Conservation (phyloP, 345 rosid species). For the Lumnitzera littorea region DNA sequence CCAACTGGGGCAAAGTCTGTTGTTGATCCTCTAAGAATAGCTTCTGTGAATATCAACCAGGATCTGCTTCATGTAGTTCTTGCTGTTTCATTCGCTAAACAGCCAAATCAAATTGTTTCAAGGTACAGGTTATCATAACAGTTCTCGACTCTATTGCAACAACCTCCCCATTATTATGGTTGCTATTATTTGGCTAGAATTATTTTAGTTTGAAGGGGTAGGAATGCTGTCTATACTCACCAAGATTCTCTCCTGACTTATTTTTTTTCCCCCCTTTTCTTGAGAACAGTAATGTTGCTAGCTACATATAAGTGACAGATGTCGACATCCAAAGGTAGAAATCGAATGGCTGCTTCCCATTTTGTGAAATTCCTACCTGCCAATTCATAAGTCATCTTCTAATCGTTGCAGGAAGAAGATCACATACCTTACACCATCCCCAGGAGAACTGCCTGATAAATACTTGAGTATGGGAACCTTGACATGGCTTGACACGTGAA, state of each 20-base stretch:
- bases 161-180: no score
- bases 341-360: neutral
- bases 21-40: constrained; percentile 54
- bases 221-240: no score
- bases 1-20: constrained; percentile 71
- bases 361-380: neutral
- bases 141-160: no score
- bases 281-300: constrained; percentile 67
- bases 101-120: constrained; percentile 61
- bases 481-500: constrained; percentile 62
- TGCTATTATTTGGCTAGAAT: no score
- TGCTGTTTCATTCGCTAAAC: constrained; percentile 80
- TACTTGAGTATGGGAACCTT: constrained; percentile 67
- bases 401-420: constrained; percentile 50
- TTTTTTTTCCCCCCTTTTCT: neutral
- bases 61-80: constrained; percentile 71
- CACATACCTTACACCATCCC: constrained; percentile 59
- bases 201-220: no score
- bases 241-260: neutral
- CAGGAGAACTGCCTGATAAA: constrained; percentile 62
- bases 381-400: neutral
- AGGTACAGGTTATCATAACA: constrained; percentile 28
- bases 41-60: constrained; percentile 47
- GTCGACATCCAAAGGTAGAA: constrained; percentile 53
- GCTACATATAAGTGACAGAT: constrained; percentile 68